Base-by-base conservation (phyloP, 257 asterid species). In the Rhazya stricta region DNA sequence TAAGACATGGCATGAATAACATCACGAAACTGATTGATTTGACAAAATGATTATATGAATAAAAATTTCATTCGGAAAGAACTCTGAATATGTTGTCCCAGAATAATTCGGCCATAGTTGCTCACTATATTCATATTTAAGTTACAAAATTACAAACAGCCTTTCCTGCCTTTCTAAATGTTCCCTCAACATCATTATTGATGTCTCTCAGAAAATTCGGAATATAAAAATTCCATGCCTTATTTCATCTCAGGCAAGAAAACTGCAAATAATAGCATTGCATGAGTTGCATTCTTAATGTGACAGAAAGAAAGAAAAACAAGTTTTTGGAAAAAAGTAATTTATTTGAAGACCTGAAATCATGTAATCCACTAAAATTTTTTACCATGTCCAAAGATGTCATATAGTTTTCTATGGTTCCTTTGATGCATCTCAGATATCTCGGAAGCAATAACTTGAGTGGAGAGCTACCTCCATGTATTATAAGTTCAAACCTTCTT, bases 361-460 rank as follows among this genome's bases (percentile, higher is more conserved):
- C 42, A 30, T 34, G n/a, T 3, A 34, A 30, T 10, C 21, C 45
- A 34, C 42, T 21, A 19, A 18, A 37, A 34, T 16, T 0, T 65
- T 29, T 13, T 67, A 25, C 3, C 36, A 23, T 23, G 30, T 37
- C 42, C 34, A 23, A n/a, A 41, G 50, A 0, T 3, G 21, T 23
- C 9, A 6, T 25, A 23, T 68, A 23, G 29, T 12, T 68, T 41
- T 27, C 23, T 68, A n/a, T 66, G 67, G 43, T 65, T 36, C 36
- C 46, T 61, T 9, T 8, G 13, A 32, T 80, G 57, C 77, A 76
- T 85, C 39, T 42, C 89, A 89, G 94, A 74, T 87, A 87, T 74
- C 89, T 89, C 36, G 94, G 94, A 84, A 89, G 90, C 80, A 89
- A 89, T 75, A 87, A 74, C 61, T 81, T 89, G 74, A 83, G 53